These are phyloP conservation scores for Deakozyma indianensis DNA, from an alignment of 805 yeast genomes.

Conservation along the genomic window DNA sequence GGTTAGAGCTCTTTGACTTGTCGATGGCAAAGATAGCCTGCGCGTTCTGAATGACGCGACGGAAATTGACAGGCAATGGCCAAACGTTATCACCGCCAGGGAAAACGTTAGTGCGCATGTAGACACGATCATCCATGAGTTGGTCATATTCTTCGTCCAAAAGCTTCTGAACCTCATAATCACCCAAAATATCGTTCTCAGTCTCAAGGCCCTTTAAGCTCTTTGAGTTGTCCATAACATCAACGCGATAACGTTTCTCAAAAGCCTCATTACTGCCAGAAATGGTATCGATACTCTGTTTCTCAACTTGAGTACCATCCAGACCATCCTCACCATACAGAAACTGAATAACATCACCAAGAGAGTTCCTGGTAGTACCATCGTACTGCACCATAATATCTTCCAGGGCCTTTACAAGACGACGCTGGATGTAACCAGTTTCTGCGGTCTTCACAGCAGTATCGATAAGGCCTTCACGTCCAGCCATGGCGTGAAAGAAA, in stretches of 20 bases:
- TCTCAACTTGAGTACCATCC: conserved; percentile 96
- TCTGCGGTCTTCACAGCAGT: conserved; percentile 99
- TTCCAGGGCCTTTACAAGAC: conserved; percentile 90
- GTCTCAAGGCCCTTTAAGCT: conserved; percentile 57
- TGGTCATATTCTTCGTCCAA: conserved; percentile 79
- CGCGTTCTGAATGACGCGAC: conserved; percentile 93
- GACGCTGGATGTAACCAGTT: conserved; percentile 97
- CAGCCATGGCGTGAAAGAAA: conserved; percentile 99
- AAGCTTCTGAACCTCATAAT: conserved; percentile 62
- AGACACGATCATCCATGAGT: conserved; percentile 58
- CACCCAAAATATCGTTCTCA: conserved; percentile 85
- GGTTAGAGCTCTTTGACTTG: conserved; percentile 76
- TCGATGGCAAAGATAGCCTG: conserved; percentile 95
- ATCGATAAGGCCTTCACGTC: conserved; percentile 99
- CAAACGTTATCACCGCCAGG: conserved; percentile 89
- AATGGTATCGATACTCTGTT: conserved; percentile 87
- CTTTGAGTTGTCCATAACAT: conserved; percentile 54
- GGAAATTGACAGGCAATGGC: conserved; percentile 95
- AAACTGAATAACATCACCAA: conserved; percentile 93
- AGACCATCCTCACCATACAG: conserved; percentile 98
- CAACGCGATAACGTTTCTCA: conserved; percentile 73
- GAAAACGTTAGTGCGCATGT: conserved; percentile 69
- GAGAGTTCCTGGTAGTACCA: conserved; percentile 94
- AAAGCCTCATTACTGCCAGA: conserved; percentile 83
- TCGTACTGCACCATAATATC: conserved; percentile 97